phyloP scores from a whole-genome alignment of 768 basidiomycete species.

The Boletus barrowsii region DNA sequence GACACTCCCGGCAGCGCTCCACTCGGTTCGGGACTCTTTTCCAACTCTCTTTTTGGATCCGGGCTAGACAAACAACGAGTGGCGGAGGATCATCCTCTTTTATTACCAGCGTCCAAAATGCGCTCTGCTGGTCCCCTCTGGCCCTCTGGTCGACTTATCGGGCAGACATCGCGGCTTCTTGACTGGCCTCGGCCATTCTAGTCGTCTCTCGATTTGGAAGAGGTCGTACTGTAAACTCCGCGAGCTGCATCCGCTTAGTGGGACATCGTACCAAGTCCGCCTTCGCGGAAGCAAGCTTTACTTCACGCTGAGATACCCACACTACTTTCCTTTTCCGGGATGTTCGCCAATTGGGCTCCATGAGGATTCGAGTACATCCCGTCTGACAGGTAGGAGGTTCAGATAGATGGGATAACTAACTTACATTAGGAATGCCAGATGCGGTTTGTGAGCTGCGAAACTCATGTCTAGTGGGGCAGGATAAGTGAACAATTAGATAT shows the following conservation, averaged over 20 bases:
- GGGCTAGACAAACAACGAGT: not conserved
- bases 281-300: conserved; percentile 27
- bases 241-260: conserved; percentile 25
- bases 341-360: not conserved
- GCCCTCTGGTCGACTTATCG: not conserved
- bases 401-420: too few species aligned
- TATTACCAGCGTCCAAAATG: not conserved
- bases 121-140: not conserved
- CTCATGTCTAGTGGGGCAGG: too few species aligned
- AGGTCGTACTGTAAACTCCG: conserved; percentile 27
- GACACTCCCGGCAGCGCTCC: not conserved
- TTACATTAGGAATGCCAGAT: too few species aligned
- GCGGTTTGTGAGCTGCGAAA: too few species aligned
- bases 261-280: conserved; percentile 20
- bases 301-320: not conserved
- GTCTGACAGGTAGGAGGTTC: too few species aligned
- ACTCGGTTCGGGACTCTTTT: not conserved
- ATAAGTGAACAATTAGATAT: too few species aligned
- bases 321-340: not conserved
- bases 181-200: conserved; percentile 10
- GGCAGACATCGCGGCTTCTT: not conserved
- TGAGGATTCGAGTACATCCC: too few species aligned
- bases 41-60: not conserved
- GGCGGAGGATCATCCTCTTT: not conserved
- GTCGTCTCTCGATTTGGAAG: conserved; percentile 29